Base-by-base conservation (phyloP, 805 yeast species). In the Candida broadrunensis region DNA sequence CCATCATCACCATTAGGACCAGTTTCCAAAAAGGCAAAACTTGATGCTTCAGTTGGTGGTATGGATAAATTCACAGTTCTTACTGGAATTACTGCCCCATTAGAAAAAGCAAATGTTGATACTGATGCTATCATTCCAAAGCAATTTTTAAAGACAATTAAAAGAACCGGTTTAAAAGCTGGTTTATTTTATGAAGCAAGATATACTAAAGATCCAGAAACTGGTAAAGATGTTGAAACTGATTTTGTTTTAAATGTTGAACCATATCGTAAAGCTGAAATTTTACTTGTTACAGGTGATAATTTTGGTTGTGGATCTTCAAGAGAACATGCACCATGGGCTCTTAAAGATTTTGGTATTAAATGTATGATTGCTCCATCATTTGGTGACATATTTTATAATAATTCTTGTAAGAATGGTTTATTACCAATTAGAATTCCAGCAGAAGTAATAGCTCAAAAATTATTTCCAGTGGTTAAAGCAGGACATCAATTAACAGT, bases 241-340 rank as follows among this genome's bases (percentile, higher is more conserved):
- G 97, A 91, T 60, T 93, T 93, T 51, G 85, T 86, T 41, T 77
- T 93, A 54, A 93, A 93, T 63, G 87, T 80, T 38, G 85, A 75
- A 41, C 96, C 97, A 38, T 91, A 81, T 75, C 79, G 83, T 50
- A 56, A 75, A 18, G 84, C 98, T 16, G 82, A 85, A 65, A 83
- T 91, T 52, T 72, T 93, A 50, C 84, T 91, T 52, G 96, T 89
- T 45, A 81, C 95, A 33, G 99, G 99, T 63, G 95, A 88, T 61
- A 93, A 93, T 75, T 93, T 93, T 61, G 99, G 99, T 51, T 93
- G 99, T 73, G 99, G 99, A 57, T 90, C 97, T 31, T 90, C 97
- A 2, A 88, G 99, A 78, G 99, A 93, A 67, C 99, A 93, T 59
- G 99, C 99, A 25, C 98, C 99, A 43, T 93, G 99, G 99, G 98